Conservation (phyloP, 768 basidiomycete genomes). For the Phallus indusiatus region DNA sequence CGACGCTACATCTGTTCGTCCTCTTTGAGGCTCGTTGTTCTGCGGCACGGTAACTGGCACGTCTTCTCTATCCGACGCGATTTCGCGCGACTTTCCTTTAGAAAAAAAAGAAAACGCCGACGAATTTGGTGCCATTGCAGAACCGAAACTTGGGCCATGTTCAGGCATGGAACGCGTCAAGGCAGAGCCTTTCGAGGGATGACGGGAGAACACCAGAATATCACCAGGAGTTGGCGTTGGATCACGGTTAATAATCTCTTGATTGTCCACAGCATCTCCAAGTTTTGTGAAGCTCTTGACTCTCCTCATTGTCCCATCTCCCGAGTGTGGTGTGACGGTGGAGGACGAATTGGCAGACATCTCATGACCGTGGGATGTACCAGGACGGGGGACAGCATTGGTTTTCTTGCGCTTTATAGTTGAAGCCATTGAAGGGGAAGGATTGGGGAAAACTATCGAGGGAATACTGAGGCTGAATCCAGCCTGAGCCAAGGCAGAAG, state of each 20-base stretch:
- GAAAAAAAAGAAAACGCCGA: not conserved
- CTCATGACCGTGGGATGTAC: constrained; percentile 2
- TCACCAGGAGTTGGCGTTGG: not conserved
- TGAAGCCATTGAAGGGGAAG: constrained; percentile 20
- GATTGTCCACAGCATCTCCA: not conserved
- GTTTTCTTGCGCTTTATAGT: not conserved
- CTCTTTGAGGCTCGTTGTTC: not conserved
- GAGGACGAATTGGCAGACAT: constrained; percentile 35
- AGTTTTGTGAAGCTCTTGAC: constrained; percentile 45
- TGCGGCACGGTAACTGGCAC: not conserved
- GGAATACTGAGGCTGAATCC: constrained; percentile 50
- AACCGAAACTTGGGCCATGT: not conserved
- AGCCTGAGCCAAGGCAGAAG: constrained; percentile 44
- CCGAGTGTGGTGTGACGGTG: constrained; percentile 33
- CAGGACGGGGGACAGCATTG: not conserved
- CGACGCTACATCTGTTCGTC: constrained; percentile 18
- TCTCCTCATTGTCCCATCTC: constrained; percentile 29
- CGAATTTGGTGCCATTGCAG: not conserved
- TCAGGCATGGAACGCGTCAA: constrained; percentile 4
- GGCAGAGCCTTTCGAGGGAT: not conserved
- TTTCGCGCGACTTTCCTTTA: constrained; percentile 4
- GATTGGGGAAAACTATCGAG: constrained; percentile 34
- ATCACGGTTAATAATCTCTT: not conserved
- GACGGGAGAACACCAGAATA: constrained; percentile 6
- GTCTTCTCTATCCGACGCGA: not conserved